phyloP scores from a whole-genome alignment of 208 protist genomes.

The Wallacemonas sp. region DNA sequence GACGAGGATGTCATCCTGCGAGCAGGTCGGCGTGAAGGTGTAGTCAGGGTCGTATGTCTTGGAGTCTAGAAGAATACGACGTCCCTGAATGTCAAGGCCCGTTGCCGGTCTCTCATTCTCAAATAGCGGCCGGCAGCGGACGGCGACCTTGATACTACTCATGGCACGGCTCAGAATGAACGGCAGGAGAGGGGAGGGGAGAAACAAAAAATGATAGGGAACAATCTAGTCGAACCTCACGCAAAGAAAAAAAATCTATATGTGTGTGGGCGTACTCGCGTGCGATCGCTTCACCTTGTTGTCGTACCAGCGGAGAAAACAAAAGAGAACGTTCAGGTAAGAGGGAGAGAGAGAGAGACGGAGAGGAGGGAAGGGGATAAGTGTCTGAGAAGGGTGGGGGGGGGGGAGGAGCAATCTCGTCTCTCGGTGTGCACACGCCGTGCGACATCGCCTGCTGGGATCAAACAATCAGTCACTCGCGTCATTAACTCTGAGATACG shows the following conservation, averaged over 20 bases:
- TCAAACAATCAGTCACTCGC: too few relatives aligned
- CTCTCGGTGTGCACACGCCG: too few relatives aligned
- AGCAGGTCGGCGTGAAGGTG: slow-evolving; percentile 59
- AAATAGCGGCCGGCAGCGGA: slow-evolving; percentile 82
- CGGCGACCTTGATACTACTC: slow-evolving; percentile 88
- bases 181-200: background rate
- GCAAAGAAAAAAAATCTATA: slow-evolving; percentile 6
- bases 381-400: background rate
- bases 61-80: slow-evolving; percentile 83
- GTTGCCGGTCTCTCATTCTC: slow-evolving; percentile 69
- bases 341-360: background rate
- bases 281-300: too few relatives aligned
- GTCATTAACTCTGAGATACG: too few relatives aligned
- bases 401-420: too few relatives aligned
- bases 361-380: background rate
- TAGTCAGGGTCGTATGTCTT: slow-evolving; percentile 92
- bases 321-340: background rate
- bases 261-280: background rate
- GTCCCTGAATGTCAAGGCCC: slow-evolving; percentile 74
- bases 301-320: background rate
- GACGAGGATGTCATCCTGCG: slow-evolving; percentile 86
- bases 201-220: background rate
- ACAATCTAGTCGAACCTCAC: background rate
- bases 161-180: slow-evolving; percentile 11
- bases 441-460: too few relatives aligned